Base-by-base conservation (phyloP, 164 flowering plant genomes). In the Stephania cephalantha region DNA sequence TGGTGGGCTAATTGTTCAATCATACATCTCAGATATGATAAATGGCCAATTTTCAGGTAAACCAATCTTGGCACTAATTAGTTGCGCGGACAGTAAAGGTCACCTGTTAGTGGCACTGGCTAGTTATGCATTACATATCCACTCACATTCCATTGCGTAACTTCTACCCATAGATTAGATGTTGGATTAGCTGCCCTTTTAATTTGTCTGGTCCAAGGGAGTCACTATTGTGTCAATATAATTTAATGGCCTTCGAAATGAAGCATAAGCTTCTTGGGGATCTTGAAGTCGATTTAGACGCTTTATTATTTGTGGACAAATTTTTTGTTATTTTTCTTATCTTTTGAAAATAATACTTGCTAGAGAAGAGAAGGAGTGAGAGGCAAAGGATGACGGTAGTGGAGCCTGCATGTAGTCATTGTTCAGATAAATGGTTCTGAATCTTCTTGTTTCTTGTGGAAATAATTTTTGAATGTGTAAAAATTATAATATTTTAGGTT, bases 1-100 rank as follows among this genome's bases (percentile, higher is more conserved):
- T 87, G 98, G 98, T 72, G 98, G 98, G 53, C 92, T 92, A 55
- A 90, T 94, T 50, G 85, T 94, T 74, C 97, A 94, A 76, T 88
- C 84, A 69, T 88, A 91, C 81, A 72, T 94, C 72, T 84, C 97
- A 69, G 83, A 81, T 80, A 78, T 85, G 69, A 71, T 73, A 18
- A 79, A 75, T 66, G 69, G 71, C 55, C 70, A 78, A n/a, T 35
- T 50, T 69, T 61, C 55, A 79, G 88, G 90, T 85, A 29, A 81
- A 69, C 15, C 17, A 15, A 58, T 46, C 20, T 61, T 7, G 8
- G 66, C 66, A 61, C 20, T 61, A 25, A 17, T 17, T n/a, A 17
- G 25, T 61, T 17, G 7, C 7, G 25, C 22, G 42, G 2, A 35
- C 42, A 35, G 42, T 35, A 35, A 35, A 35, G 42, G 42, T 35